Evolutionary conservation across 371 early-diverging fungal genomes (phyloP).

Genomic region (Mortierella sp.): DNA sequence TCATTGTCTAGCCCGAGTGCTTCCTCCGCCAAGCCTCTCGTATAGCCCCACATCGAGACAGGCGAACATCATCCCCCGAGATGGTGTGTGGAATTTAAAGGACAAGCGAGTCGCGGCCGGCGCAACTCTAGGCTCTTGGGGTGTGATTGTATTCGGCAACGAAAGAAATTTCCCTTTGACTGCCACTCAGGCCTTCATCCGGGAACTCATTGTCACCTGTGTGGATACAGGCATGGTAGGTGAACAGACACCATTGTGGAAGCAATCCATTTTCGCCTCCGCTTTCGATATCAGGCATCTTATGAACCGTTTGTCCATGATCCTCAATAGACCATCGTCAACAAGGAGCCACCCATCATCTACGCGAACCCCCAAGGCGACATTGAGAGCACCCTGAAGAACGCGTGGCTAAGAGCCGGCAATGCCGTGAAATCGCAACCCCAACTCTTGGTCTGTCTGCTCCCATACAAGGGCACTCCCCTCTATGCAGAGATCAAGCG

Average conservation of each 20-base stretch:
- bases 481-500: conserved; percentile 64
- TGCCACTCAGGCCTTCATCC: conserved; percentile 63
- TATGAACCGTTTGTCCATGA: no score
- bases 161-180: conserved; percentile 38
- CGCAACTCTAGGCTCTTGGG: conserved; percentile 82
- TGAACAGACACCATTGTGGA: not conserved
- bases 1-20: conserved; percentile 68
- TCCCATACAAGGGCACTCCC: conserved; percentile 86
- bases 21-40: conserved; percentile 80
- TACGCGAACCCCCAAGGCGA: conserved; percentile 75
- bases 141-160: conserved; percentile 74
- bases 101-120: conserved; percentile 87
- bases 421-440: conserved; percentile 76
- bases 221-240: conserved; percentile 70
- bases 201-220: conserved; percentile 63
- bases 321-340: conserved; percentile 71
- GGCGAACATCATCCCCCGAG: conserved; percentile 77
- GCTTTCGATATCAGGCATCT: no score
- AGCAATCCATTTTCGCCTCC: not conserved
- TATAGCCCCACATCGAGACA: conserved; percentile 71
- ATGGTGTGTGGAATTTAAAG: conserved; percentile 93
- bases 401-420: conserved; percentile 74
- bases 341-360: conserved; percentile 75
- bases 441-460: conserved; percentile 82
- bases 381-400: conserved; percentile 74